These are phyloP conservation scores for Debaryomyces robertsiae DNA, from an alignment of 1,139 yeast species.

Conservation along the genomic window DNA sequence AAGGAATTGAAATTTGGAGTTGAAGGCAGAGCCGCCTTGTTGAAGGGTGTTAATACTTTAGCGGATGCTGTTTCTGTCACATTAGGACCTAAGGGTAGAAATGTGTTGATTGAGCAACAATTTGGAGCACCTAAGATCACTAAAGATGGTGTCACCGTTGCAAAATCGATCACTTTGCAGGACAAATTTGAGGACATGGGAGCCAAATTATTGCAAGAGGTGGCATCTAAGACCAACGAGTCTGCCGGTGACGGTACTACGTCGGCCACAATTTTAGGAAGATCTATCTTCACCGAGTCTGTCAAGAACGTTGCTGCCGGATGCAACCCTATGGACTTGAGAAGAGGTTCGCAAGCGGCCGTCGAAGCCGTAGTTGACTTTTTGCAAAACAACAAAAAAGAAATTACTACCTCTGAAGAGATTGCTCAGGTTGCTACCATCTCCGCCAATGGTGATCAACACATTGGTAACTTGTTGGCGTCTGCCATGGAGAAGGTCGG, in stretches of 20 bases:
- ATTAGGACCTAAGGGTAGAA: constrained; percentile 97
- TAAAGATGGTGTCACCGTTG: constrained; percentile 99
- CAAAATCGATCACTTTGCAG: constrained; percentile 79
- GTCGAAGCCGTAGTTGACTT: constrained; percentile 94
- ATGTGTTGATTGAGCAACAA: constrained; percentile 94
- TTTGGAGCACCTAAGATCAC: constrained; percentile 98
- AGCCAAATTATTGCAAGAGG: constrained; percentile 95
- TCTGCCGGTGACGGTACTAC: constrained; percentile 99
- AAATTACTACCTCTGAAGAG: constrained; percentile 94
- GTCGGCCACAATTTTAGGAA: constrained; percentile 95
- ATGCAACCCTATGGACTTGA: constrained; percentile 98
- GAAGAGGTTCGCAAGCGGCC: constrained; percentile 99
- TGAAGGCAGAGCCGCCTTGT: constrained; percentile 95
- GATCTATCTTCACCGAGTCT: constrained; percentile 95
- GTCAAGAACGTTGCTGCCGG: constrained; percentile 99
- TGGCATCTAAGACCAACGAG: constrained; percentile 97
- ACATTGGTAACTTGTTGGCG: constrained; percentile 92
- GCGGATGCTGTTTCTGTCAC: constrained; percentile 98
- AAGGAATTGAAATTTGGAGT: constrained; percentile 98
- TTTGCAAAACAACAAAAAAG: constrained; percentile 89
- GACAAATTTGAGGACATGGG: constrained; percentile 98
- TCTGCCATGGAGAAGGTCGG: constrained; percentile 99
- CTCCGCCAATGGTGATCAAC: constrained; percentile 95
- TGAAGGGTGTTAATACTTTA: constrained; percentile 93
- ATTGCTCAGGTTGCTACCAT: constrained; percentile 99